Evolutionary conservation across 2,329 filamentous ascomycete species (phyloP), one percentile per base, ranked within the genome.

Genomic region (Aspergillus candidus): DNA sequence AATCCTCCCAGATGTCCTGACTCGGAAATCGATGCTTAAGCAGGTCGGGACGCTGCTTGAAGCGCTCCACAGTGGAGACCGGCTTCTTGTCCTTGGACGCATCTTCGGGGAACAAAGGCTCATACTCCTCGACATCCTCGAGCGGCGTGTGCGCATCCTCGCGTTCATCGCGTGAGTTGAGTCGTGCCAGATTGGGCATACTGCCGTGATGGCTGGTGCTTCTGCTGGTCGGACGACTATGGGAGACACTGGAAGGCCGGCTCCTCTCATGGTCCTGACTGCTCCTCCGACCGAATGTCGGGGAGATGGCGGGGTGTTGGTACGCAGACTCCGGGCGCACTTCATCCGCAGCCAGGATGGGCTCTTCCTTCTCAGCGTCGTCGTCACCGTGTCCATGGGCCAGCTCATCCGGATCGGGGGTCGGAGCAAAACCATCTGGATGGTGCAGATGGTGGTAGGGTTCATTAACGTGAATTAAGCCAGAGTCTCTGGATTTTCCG

Each of bases 1-100:
- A 84, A 64, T 98, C 94, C 70, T 98, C 93, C 93, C 93, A 98
- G 33, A 97, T 80, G 63, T 98, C 93, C 63, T 90, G 86, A 65
- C 90, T 96, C 1, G 93, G 93, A 67, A 98, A 98, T 49, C 84
- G 84, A 51, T 80, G 79, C 48, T 76, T 71, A 51, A 80, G 74
- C 43, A 72, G 49, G 32, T 75, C 72, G 4, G 74, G 70, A 32
- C 73, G 71, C 44, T 66, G 68, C 63, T 79, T 81, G 53, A 81
- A 71, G 51, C 75, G 75, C 46, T 80, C 74, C 29, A 70, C 70
- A 29, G 73, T 68, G n/a, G 73, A 73, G 39, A 75, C 60, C 7
- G 71, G 72, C 44, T 75, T 70, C 17, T 75, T 69, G 42, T 76
- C 71, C 44, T 80, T 78, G 3, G 78, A 76, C 12, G 90, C 86